phyloP scores from a whole-genome alignment of 2,329 filamentous ascomycete genomes.

The Trichophyton verrucosum region DNA sequence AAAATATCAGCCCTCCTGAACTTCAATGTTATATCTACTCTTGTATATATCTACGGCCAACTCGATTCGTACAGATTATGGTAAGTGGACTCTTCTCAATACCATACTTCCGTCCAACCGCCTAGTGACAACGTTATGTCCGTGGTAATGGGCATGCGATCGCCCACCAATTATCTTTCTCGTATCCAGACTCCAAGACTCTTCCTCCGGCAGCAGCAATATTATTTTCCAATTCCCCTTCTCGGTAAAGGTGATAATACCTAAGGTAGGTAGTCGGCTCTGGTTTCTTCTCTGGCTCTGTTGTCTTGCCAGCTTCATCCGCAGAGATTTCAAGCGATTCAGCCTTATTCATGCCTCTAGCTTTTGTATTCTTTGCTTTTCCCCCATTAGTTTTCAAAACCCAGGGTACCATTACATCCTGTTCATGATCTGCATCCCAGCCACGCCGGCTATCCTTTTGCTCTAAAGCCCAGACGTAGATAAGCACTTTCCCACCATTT shows the following conservation, averaged over 20 bases:
- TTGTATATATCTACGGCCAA: too few species aligned
- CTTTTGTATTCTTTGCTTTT: constrained; percentile 4
- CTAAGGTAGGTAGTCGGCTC: constrained; percentile 51
- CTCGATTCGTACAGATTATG: too few species aligned
- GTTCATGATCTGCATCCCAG: constrained; percentile 70
- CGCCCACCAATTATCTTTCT: constrained; percentile 98
- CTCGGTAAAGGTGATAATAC: constrained; percentile 86
- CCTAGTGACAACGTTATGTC: background rate
- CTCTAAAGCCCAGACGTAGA: constrained; percentile 95
- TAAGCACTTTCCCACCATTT: constrained; percentile 52
- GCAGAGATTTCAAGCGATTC: background rate
- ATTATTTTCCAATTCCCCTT: constrained; percentile 76
- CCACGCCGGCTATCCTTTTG: constrained; percentile 75
- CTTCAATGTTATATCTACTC: too few species aligned
- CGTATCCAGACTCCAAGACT: constrained; percentile 73
- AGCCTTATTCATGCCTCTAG: background rate
- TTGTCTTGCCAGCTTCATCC: background rate
- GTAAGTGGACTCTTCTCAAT: too few species aligned
- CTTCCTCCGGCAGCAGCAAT: constrained; percentile 60
- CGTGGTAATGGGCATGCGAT: constrained; percentile 39
- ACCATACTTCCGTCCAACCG: background rate
- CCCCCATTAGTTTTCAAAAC: constrained; percentile 45
- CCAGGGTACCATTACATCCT: constrained; percentile 96
- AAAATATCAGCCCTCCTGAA: too few species aligned
- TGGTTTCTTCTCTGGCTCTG: constrained; percentile 15